Percentiles rank a stretch among this genome's conserved stretches.
phyloP scores from a whole-genome alignment of 176 grass and related monocot genomes.

The Carex myosuroides region DNA sequence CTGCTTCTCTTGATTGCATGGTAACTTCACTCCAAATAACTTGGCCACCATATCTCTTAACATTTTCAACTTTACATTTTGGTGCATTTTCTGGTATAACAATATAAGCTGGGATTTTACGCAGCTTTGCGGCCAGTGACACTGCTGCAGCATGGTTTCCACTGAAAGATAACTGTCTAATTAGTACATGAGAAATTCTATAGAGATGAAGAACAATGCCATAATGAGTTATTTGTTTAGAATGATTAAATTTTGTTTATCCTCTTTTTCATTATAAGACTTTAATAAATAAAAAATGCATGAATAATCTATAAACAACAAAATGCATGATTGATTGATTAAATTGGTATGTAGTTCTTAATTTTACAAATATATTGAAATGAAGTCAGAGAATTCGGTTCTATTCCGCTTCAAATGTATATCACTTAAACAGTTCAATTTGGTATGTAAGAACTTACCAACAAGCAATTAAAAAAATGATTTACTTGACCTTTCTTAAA shows the following conservation, averaged over 20 bases:
- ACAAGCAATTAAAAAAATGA: neutral
- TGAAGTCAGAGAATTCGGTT: neutral
- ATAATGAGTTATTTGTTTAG: neutral
- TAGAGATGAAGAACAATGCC: neutral
- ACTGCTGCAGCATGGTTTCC: conserved; percentile 94
- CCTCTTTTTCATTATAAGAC: neutral
- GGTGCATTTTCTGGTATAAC: conserved; percentile 81
- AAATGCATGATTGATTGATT: neutral
- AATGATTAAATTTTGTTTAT: neutral
- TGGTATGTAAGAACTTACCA: neutral
- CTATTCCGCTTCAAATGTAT: neutral
- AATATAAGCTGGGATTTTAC: conserved; percentile 84
- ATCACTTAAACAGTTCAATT: neutral
- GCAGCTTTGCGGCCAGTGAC: conserved; percentile 73
- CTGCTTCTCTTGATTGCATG: conserved; percentile 66
- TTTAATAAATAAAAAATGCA: neutral
- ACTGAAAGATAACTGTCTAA: conserved; percentile 26
- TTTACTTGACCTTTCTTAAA: neutral
- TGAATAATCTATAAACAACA: neutral
- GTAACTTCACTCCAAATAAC: conserved; percentile 73
- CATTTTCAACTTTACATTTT: conserved; percentile 83
- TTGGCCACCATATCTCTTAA: conserved; percentile 63
- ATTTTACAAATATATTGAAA: neutral
- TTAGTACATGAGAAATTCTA: neutral
- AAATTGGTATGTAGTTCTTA: neutral